Conservation (phyloP, 2,329 filamentous ascomycete genomes). For the Cercospora beticola region DNA sequence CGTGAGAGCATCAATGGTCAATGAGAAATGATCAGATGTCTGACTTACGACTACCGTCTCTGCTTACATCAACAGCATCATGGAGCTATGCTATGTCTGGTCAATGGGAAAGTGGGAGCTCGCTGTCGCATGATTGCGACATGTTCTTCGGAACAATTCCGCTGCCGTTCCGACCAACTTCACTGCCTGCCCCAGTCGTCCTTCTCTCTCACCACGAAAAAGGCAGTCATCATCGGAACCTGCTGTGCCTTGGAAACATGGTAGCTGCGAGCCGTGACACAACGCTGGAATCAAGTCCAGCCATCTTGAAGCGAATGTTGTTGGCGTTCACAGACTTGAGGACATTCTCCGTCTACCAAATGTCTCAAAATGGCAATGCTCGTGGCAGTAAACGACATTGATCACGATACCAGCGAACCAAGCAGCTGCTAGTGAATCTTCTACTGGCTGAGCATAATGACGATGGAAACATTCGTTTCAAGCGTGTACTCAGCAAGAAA, state of each 20-base stretch:
- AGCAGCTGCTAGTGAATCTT: too few relatives aligned
- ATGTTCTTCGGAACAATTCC: background rate
- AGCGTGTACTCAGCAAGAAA: too few relatives aligned
- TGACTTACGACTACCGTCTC: background rate
- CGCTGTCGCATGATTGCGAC: background rate
- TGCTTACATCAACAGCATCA: background rate
- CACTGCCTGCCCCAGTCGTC: background rate
- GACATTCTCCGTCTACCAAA: too few relatives aligned
- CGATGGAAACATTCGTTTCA: too few relatives aligned
- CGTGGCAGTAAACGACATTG: too few relatives aligned
- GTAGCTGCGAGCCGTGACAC: too few relatives aligned
- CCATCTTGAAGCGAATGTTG: too few relatives aligned
- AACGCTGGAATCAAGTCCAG: too few relatives aligned
- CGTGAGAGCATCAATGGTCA: slow-evolving; percentile 6
- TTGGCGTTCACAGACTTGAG: too few relatives aligned
- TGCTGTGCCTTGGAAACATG: background rate
- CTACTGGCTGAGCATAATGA: too few relatives aligned
- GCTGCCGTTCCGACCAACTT: background rate
- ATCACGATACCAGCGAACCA: too few relatives aligned
- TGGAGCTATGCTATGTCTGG: background rate
- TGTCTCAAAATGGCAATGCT: too few relatives aligned
- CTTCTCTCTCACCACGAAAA: background rate
- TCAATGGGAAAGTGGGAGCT: background rate
- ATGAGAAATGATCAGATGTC: background rate
- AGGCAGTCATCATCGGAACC: background rate